Base-by-base conservation (phyloP, 192 early-diverging fungal genomes). In the Funneliformis mosseae region DNA sequence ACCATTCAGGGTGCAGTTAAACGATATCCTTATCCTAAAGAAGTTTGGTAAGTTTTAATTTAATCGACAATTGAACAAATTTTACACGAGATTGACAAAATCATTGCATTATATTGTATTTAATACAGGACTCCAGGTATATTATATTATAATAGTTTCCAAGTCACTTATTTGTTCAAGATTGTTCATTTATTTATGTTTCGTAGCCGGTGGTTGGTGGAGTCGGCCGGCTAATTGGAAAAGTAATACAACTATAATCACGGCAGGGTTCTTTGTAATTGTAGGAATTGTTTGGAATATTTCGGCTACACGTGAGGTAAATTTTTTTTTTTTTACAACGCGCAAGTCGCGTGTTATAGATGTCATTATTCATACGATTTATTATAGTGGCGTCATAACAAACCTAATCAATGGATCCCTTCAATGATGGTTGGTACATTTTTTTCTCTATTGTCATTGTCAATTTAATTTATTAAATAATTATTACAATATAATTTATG, bases 381-480 rank as follows among this genome's bases (percentile, higher is more conserved):
- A 21, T 74, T 62, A 21, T 80, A 86, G 85, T 74, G 73, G 43
- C 81, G 85, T 41, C 84, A 88, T 74, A 83, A 79, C 67, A 71
- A 84, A 82, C 87, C 87, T 42, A 86, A 69, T 50, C 80, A 83
- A 39, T 88, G 87, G 87, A 88, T 88, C 79, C 87, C 87, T 42
- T 88, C 87, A 38, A 88, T 88, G 87, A 83, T 88, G 83, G 85
- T 84, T 77, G 64, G 50, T 55, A 7, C n/a, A 23, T 28, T n/a
- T 7, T 43, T 23, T 55, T 10, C 61, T 45, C n/a, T 61, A 60
- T 59, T 70, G 16, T 76, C 27, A 12, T n/a, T 33, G 21, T 9
- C 16, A 62, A 77, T 16, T 4, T 66, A 59, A 59, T 45, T 23
- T 21, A 67, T 68, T 38, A 23, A 72, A 55, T 41, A 21, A 38